These are phyloP conservation scores for Epichloe baconii DNA, from an alignment of 2,329 filamentous ascomycete genomes.

Conservation along the genomic window DNA sequence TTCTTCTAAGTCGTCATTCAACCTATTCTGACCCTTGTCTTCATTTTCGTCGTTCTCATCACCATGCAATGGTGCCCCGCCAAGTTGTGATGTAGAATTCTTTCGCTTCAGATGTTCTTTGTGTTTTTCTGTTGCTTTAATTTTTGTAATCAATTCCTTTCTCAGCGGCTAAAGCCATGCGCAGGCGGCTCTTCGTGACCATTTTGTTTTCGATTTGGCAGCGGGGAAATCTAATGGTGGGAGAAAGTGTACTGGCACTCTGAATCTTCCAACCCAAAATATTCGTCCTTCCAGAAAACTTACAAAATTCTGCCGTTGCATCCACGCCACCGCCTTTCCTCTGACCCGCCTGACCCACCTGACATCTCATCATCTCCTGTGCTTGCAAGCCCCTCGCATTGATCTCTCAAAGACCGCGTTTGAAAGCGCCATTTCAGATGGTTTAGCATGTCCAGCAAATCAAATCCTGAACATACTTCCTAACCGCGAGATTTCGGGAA, in stretches of 20 bases:
- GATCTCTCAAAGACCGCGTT: too few species aligned
- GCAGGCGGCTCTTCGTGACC: slow-evolving; percentile 36
- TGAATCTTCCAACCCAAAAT: background rate
- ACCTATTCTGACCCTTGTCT: slow-evolving; percentile 2
- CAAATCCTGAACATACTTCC: background rate
- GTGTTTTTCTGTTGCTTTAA: slow-evolving; percentile 35
- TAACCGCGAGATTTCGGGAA: too few species aligned
- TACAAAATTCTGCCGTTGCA: slow-evolving; percentile 5
- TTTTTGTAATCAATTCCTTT: slow-evolving; percentile 42
- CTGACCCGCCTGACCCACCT: background rate
- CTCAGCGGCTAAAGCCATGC: slow-evolving; percentile 40
- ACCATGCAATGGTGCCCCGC: slow-evolving; percentile 9
- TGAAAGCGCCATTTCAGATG: background rate
- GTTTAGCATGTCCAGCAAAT: background rate
- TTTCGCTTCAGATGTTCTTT: slow-evolving; percentile 30
- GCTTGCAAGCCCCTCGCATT: too few species aligned
- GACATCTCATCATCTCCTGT: too few species aligned
- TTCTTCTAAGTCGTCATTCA: slow-evolving; percentile 16
- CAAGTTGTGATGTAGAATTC: slow-evolving; percentile 12
- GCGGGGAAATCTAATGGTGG: background rate
- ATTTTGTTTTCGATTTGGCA: slow-evolving; percentile 12
- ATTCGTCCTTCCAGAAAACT: slow-evolving; percentile 4
- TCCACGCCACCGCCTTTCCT: slow-evolving; percentile 1
- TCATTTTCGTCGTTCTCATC: background rate
- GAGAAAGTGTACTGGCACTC: background rate